A percentile compares a stretch with the other conserved stretches of the same genome.
Conservation (phyloP, 345 rosid genomes). For the Xanthoceras sorbifolium region DNA sequence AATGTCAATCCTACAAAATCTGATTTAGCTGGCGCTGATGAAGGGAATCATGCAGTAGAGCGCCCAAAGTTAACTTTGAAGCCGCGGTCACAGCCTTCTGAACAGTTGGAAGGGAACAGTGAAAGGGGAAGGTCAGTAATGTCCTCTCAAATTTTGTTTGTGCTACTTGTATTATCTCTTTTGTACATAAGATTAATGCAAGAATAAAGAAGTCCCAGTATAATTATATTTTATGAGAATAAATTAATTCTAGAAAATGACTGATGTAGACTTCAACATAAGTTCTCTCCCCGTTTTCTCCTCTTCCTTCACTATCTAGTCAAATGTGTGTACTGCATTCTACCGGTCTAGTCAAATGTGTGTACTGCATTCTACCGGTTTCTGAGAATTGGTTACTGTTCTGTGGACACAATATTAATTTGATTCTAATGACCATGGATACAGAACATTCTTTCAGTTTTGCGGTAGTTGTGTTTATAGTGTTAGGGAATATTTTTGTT, state of each 20-base stretch:
- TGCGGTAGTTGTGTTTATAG: background rate
- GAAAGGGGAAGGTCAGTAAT: conserved; percentile 63
- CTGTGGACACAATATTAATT: background rate
- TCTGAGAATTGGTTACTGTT: background rate
- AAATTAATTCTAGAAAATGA: background rate
- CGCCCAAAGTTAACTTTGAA: conserved; percentile 66
- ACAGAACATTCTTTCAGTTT: background rate
- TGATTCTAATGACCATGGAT: background rate
- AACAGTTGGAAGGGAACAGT: conserved; percentile 44
- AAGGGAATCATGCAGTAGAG: conserved; percentile 50
- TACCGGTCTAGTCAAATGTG: background rate
- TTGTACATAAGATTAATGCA: background rate
- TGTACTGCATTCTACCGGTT: background rate
- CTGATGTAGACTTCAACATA: background rate
- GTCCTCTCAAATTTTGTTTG: background rate
- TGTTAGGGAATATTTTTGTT: background rate
- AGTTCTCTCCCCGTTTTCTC: background rate
- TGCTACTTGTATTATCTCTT: conserved; percentile 5
- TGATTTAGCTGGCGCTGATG: conserved; percentile 46
- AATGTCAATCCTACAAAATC: conserved; percentile 36
- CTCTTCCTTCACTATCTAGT: background rate
- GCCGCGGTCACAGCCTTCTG: conserved; percentile 60
- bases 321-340: background rate
- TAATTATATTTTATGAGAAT: background rate
- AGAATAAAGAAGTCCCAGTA: background rate